These are phyloP conservation scores for Imleria badia DNA, from an alignment of 768 basidiomycete species.

Conservation along the genomic window DNA sequence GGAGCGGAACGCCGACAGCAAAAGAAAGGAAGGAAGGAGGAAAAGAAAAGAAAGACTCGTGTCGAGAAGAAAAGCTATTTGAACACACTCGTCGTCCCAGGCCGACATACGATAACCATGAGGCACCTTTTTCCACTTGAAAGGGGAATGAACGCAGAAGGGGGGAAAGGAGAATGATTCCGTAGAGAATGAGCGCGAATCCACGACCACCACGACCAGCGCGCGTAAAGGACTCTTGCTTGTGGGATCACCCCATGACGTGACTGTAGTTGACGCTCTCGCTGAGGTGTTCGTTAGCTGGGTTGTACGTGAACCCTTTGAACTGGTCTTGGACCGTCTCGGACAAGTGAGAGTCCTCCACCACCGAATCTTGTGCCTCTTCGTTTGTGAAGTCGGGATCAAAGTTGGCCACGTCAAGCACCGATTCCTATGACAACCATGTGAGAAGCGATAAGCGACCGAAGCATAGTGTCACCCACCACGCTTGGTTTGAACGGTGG, in stretches of 20 bases:
- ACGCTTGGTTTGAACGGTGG: slow-evolving; percentile 98
- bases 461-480: slow-evolving; percentile 44
- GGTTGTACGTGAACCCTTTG: slow-evolving; percentile 87
- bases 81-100: not conserved
- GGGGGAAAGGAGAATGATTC: not conserved
- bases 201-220: slow-evolving; percentile 23
- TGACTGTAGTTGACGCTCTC: slow-evolving; percentile 72
- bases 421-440: slow-evolving; percentile 61
- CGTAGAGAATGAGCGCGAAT: not conserved
- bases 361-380: slow-evolving; percentile 92
- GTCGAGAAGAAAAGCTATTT: not conserved
- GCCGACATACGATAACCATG: not conserved
- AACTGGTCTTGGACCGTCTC: slow-evolving; percentile 98
- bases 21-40: not conserved
- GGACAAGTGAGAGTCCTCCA: slow-evolving; percentile 87
- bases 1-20: not conserved
- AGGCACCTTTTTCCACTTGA: not conserved
- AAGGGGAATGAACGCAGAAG: not conserved
- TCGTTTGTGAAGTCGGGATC: slow-evolving; percentile 98
- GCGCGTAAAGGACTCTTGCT: slow-evolving; percentile 1
- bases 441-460: slow-evolving; percentile 1
- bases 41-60: not conserved
- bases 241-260: slow-evolving; percentile 29
- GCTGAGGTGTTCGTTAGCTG: slow-evolving; percentile 79
- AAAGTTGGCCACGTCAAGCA: slow-evolving; percentile 94